A percentile compares a stretch with the other conserved stretches of the same genome.
Conservation (phyloP, 108 stramenopile genomes). For the Cyclotella baltica region DNA sequence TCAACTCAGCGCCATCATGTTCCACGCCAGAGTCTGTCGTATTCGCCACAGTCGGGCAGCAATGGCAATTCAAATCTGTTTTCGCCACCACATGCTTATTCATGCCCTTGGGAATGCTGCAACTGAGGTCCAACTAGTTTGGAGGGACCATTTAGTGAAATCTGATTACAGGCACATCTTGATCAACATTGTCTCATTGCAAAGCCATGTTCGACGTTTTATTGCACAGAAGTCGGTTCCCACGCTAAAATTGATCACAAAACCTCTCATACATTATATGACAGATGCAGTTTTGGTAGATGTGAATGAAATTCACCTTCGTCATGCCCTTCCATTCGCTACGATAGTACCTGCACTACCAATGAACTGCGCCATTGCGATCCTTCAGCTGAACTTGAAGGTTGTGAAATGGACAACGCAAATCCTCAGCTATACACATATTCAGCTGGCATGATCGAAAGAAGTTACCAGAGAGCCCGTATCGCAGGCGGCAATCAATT, state of each 20-base stretch:
- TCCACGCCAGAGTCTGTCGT: background rate
- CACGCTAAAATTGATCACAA: background rate
- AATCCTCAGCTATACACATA: no score
- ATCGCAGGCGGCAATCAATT: no score
- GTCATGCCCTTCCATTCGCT: no score
- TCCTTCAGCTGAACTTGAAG: no score
- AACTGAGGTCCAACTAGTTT: conserved; percentile 1
- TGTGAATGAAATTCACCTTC: no score
- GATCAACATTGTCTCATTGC: background rate
- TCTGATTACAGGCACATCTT: background rate
- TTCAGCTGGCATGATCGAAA: no score
- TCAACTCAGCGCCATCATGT: background rate
- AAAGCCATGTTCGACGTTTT: background rate
- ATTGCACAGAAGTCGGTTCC: background rate
- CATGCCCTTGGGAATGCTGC: background rate
- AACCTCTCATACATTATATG: no score
- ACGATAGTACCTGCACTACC: no score
- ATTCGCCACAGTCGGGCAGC: background rate
- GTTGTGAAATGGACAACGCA: no score
- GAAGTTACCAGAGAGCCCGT: no score
- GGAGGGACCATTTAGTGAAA: background rate
- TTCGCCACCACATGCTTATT: background rate
- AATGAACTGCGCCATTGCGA: no score
- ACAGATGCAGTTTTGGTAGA: no score
- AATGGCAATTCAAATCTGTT: conserved; percentile 1